Percentiles rank a stretch among this genome's conserved stretches.
Conservation (phyloP, 2,329 filamentous ascomycete genomes). For the Trematosphaeria pertusa region DNA sequence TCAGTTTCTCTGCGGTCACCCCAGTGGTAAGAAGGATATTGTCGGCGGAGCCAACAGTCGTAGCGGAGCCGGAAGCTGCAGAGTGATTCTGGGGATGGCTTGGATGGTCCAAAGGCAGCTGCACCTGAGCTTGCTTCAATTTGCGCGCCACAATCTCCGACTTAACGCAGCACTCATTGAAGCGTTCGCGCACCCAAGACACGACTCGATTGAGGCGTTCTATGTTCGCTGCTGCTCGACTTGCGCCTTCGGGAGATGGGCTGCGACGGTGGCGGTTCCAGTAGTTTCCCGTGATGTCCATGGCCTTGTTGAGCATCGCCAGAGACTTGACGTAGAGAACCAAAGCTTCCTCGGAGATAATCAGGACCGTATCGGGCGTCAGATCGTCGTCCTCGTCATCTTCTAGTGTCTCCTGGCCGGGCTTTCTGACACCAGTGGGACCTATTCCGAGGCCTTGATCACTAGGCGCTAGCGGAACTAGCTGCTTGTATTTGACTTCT, state of each 20-base stretch:
- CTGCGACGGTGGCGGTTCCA: constrained; percentile 82
- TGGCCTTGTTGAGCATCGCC: constrained; percentile 86
- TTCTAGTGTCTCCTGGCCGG: constrained; percentile 58
- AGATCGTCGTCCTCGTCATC: constrained; percentile 68
- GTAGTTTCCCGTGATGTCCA: constrained; percentile 94
- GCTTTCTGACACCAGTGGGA: constrained; percentile 56
- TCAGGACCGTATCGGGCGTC: constrained; percentile 83
- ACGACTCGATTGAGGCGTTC: constrained; percentile 89
- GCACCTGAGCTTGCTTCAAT: constrained; percentile 83
- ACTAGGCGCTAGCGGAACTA: constrained; percentile 84
- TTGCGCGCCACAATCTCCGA: constrained; percentile 92
- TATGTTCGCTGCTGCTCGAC: constrained; percentile 54
- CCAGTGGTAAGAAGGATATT: constrained; percentile 86
- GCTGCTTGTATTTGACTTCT: constrained; percentile 97
- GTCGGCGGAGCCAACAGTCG: constrained; percentile 70
- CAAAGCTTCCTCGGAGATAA: constrained; percentile 90
- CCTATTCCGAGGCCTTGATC: constrained; percentile 71
- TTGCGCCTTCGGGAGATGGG: constrained; percentile 50
- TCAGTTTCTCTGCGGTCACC: constrained; percentile 92
- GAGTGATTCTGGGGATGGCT: constrained; percentile 83
- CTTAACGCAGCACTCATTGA: constrained; percentile 97
- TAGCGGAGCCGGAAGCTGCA: constrained; percentile 63
- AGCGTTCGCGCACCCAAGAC: constrained; percentile 91
- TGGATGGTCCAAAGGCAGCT: constrained; percentile 83
- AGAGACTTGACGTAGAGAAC: constrained; percentile 96